These are phyloP conservation scores for Iberis amara DNA, from an alignment of 441 rosid species.

Conservation along the genomic window DNA sequence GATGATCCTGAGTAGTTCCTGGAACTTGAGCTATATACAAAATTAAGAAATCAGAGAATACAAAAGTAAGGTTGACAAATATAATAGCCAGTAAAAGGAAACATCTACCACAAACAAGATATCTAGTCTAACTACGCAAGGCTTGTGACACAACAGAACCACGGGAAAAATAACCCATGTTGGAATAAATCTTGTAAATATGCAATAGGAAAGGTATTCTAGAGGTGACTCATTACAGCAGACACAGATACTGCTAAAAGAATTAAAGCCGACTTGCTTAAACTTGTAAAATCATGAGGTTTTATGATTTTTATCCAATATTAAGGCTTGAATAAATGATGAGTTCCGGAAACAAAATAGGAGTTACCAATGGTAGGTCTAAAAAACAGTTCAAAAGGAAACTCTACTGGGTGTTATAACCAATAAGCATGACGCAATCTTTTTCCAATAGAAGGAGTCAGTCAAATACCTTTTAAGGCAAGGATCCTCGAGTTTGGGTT, in stretches of 20 bases:
- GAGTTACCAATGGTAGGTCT: neutral
- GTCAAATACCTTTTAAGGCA: constrained; percentile 59
- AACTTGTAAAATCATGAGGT: no score
- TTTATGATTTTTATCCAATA: no score
- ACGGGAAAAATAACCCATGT: neutral
- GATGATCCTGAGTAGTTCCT: constrained; percentile 93
- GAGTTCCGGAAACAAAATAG: neutral
- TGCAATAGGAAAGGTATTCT: neutral
- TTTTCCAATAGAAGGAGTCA: neutral
- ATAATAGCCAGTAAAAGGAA: neutral
- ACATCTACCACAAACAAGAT: constrained; percentile 13
- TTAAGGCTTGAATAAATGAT: no score
- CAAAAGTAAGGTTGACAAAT: neutral
- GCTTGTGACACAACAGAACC: neutral
- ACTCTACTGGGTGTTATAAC: constrained; percentile 9
- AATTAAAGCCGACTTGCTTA: no score
- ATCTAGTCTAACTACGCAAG: neutral
- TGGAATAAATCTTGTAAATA: constrained; percentile 5
- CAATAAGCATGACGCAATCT: constrained; percentile 12
- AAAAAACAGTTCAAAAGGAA: neutral
- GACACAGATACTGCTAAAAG: no score
- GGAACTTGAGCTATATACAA: constrained; percentile 75
- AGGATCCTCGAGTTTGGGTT: constrained; percentile 81
- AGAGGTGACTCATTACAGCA: neutral
- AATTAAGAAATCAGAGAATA: constrained; percentile 9